Base-by-base conservation (phyloP, 345 rosid species). In the Camelina laxa region DNA sequence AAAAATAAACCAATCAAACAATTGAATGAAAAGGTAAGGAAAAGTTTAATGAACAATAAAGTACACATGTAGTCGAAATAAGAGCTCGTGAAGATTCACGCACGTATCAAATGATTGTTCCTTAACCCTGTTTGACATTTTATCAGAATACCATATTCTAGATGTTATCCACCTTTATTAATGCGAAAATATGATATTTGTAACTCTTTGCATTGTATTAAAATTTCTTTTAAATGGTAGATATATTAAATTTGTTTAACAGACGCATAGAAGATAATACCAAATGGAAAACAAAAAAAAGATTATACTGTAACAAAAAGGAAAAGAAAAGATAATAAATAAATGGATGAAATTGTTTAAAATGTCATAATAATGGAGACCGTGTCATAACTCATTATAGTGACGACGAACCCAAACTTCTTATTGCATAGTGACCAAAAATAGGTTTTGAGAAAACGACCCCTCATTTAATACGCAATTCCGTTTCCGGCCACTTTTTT, bases 401-500 rank as follows among this genome's bases (percentile, higher is more conserved):
- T 69, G 21, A 68, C 63, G 53, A 75, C 63, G 53, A 75, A 33
- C 24, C 64, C 30, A 20, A 53, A 69, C 70, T 53, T 69, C 22
- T 21, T 53, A 61, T 33, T 69, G 80, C 35, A 53, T 19, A 61
- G 44, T 76, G 51, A 63, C 76, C 67, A 39, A 65, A 77, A 24
- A 7, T 10, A 19, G 50, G 14, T 16, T 70, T 63, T 70, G 12
- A 38, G 72, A 77, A 64, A 70, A 65, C 22, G 80, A 77, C 72
- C 67, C 41, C 21, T 56, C 55, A n/a, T 47, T 39, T 57, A 38
- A 3, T 44, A 38, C 6, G 9, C 39, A 49, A 27, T 15, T 58
- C 41, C 31, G 17, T 65, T 77, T 77, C 62, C 76, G 68, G 21
- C 72, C 62, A 70, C 56, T 57, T 70, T 63, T 56, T 62, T 62